A percentile compares a stretch with the other conserved stretches of the same genome.
Evolutionary conservation across 2,329 filamentous ascomycete genomes (phyloP).

Genomic region (Chaetomium olivaceum): DNA sequence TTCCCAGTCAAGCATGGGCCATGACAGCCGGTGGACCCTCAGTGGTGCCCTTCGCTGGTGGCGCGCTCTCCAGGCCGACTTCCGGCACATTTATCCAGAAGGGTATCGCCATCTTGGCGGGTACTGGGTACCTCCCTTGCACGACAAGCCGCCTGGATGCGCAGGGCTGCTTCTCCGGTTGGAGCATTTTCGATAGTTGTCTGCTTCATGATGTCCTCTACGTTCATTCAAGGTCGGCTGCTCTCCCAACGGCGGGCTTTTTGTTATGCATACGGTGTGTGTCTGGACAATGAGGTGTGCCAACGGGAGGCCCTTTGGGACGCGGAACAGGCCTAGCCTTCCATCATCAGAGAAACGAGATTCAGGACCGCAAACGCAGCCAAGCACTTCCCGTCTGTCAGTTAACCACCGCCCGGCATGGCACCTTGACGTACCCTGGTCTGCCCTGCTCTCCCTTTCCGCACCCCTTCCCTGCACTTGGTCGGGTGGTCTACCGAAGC

Average conservation of each 20-base stretch:
- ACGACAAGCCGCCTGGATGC: neutral
- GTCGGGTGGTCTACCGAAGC: conserved; percentile 16
- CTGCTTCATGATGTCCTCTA: neutral
- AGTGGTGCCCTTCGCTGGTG: conserved; percentile 4
- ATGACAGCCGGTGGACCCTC: conserved; percentile 4
- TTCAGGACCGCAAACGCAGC: conserved; percentile 31
- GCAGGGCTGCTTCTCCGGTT: conserved; percentile 5
- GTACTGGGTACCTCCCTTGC: conserved; percentile 24
- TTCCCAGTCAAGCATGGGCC: conserved; percentile 17
- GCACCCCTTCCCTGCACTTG: conserved; percentile 13
- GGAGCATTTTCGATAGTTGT: neutral
- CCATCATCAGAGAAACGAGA: conserved; percentile 21
- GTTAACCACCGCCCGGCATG: conserved; percentile 24
- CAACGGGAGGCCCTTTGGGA: conserved; percentile 10
- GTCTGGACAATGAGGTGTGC: neutral
- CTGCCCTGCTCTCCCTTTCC: conserved; percentile 5
- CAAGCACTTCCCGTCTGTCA: conserved; percentile 26
- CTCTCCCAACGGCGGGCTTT: neutral
- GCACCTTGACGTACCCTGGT: conserved; percentile 24
- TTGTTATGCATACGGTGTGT: neutral
- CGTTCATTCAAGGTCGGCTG: neutral
- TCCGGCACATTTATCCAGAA: conserved; percentile 31
- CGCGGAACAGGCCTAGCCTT: conserved; percentile 15
- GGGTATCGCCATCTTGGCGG: conserved; percentile 24
- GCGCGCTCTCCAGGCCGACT: conserved; percentile 14